Evolutionary conservation across 768 basidiomycete genomes (phyloP).

Genomic region (Leccinum broughii): DNA sequence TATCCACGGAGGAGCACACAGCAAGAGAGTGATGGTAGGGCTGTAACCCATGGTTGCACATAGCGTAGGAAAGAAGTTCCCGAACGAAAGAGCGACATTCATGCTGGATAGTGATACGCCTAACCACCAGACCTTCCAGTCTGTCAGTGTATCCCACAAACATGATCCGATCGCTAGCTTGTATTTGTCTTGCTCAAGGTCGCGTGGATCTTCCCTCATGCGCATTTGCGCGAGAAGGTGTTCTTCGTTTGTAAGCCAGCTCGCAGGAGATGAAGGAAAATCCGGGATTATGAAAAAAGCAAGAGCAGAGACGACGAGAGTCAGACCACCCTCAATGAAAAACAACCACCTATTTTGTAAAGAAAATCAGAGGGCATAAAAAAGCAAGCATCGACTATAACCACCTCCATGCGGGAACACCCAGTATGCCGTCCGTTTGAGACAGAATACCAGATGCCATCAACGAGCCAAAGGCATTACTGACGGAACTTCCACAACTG

Average conservation of each 20-base stretch:
- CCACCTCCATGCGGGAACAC: constrained; percentile 72
- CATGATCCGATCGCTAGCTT: constrained; percentile 43
- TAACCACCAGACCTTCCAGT: constrained; percentile 85
- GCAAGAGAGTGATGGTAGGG: constrained; percentile 59
- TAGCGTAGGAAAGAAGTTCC: constrained; percentile 78
- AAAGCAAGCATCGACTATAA: constrained; percentile 9
- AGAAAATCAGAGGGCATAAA: neutral
- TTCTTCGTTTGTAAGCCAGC: constrained; percentile 62
- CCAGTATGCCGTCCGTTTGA: constrained; percentile 64
- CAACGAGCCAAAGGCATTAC: constrained; percentile 78
- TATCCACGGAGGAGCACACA: constrained; percentile 77
- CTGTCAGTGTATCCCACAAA: constrained; percentile 55
- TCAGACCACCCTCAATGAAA: constrained; percentile 61
- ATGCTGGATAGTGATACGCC: constrained; percentile 60
- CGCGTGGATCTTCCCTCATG: constrained; percentile 61
- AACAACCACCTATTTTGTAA: constrained; percentile 61
- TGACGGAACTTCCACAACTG: constrained; percentile 69
- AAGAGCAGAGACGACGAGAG: constrained; percentile 47
- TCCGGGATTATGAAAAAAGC: constrained; percentile 71
- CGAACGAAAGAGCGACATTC: constrained; percentile 62
- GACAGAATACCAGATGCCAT: constrained; percentile 76
- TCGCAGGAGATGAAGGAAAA: constrained; percentile 58
- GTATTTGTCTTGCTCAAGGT: constrained; percentile 47
- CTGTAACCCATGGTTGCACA: constrained; percentile 68
- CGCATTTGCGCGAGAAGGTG: constrained; percentile 52